Base-by-base conservation (phyloP, 306 rosid species). In the Vigna hirtella region DNA sequence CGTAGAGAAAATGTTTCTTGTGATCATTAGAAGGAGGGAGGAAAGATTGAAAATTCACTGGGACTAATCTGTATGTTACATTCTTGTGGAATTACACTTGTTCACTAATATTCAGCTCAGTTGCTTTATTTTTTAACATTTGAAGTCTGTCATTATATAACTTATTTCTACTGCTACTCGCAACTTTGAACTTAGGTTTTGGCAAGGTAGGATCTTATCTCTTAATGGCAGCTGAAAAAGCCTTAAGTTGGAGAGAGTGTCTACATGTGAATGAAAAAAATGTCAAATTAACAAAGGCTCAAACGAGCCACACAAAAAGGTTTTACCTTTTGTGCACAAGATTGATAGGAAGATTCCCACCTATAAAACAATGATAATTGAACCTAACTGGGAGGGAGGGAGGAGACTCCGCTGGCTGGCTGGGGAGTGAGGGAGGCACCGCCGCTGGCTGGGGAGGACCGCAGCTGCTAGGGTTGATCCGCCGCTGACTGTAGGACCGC, bases 181-280 rank as follows among this genome's bases (percentile, higher is more conserved):
- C 98, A 85, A 91, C 81, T 77, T 87, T 93, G 53, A 94, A 94
- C 85, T 86, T 94, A 22, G 98, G 97, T 78, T 91, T 90, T 8
- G 85, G 80, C 63, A 83, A 68, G 77, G 71, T 74, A 50, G 84
- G 80, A 70, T 87, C 92, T 70, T 92, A 83, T 68, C 82, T 92
- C 63, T 87, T 84, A 71, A 90, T 62, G 40, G 93, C 98, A 76
- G 78, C 80, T 38, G 98, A 86, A 84, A 95, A 92, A 10, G 98
- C 96, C 87, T 95, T 98, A 73, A 94, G 97, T 83, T 94, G 98
- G 79, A 95, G 96, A 73, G 71, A 62, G 79, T 92, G 98, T 18
- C 98, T 95, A 82, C 74, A 36, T 72, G 34, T 52, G 70, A 79
- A 72, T 74, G 38, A 70, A 79, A 85, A 49, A 79, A 72, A 76